Evolutionary conservation across 441 rosid species (phyloP).

Genomic region (Brassica hybrid): DNA sequence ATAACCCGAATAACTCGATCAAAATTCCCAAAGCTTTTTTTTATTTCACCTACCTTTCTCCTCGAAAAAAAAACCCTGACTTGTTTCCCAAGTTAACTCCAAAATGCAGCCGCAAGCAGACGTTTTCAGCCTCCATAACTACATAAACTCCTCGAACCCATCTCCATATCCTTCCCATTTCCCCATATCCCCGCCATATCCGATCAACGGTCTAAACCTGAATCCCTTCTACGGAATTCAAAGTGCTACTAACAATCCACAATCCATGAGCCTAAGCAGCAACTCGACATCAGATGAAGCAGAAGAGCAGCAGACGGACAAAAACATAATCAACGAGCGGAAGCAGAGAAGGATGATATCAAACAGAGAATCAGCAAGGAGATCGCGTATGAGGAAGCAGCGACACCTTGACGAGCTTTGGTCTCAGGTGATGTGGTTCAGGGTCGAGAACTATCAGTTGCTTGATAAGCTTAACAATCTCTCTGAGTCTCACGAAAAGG

Average conservation of each 20-base stretch:
- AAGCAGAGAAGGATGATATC: conserved; percentile 75
- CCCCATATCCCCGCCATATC: conserved; percentile 44
- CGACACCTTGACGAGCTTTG: conserved; percentile 70
- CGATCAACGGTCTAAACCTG: conserved; percentile 39
- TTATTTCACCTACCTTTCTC: conserved; percentile 22
- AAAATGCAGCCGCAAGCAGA: conserved; percentile 64
- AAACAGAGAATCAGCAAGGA: conserved; percentile 67
- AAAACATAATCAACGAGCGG: conserved; percentile 53
- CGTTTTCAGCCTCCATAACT: conserved; percentile 26
- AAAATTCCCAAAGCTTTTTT: conserved; percentile 4
- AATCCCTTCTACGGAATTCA: conserved; percentile 47
- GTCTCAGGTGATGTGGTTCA: conserved; percentile 63
- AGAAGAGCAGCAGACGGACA: conserved; percentile 61
- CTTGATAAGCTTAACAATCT: conserved; percentile 66
- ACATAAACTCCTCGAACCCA: conserved; percentile 42
- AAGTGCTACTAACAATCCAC: conserved; percentile 47
- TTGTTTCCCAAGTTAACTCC: conserved; percentile 28
- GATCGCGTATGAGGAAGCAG: no score
- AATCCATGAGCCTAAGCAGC: conserved; percentile 60
- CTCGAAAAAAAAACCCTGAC: conserved; percentile 22
- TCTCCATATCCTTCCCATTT: conserved; percentile 53
- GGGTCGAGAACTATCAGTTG: conserved; percentile 66
- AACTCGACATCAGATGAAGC: conserved; percentile 88
- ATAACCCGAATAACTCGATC: conserved; percentile 32
- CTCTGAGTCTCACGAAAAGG: conserved; percentile 60